Evolutionary conservation across 2,329 filamentous ascomycete species (phyloP).

Genomic region (Aspergillus sp.): DNA sequence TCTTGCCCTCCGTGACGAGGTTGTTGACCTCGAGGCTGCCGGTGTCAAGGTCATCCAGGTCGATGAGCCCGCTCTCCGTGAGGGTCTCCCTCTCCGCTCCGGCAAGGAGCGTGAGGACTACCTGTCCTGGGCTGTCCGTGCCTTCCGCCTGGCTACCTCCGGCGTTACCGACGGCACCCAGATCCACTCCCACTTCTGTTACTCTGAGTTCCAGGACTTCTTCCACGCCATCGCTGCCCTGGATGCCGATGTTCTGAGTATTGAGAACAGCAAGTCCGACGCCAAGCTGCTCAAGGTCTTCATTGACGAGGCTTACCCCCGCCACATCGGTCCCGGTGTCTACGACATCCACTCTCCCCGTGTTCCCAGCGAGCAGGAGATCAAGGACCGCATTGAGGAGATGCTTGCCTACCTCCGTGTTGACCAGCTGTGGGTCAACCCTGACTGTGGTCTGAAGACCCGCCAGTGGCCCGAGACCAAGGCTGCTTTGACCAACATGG

Average conservation of each 20-base stretch:
- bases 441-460: constrained; percentile 99
- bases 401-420: constrained; percentile 97
- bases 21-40: constrained; percentile 94
- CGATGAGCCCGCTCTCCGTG: constrained; percentile 97
- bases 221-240: constrained; percentile 99
- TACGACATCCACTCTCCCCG: constrained; percentile 99
- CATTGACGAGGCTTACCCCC: constrained; percentile 93
- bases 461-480: constrained; percentile 99
- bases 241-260: constrained; percentile 96
- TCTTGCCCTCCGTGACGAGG: constrained; percentile 96
- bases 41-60: constrained; percentile 98
- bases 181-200: constrained; percentile 99
- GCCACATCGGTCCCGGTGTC: constrained; percentile 98
- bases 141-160: constrained; percentile 92
- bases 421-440: constrained; percentile 99
- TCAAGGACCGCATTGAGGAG: constrained; percentile 95
- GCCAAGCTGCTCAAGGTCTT: constrained; percentile 99
- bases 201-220: constrained; percentile 99
- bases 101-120: constrained; percentile 96
- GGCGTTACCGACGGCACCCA: constrained; percentile 95
- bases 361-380: constrained; percentile 96
- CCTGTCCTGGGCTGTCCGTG: constrained; percentile 95
- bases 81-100: constrained; percentile 94
- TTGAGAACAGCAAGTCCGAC: constrained; percentile 99
- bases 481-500: constrained; percentile 93